These are phyloP conservation scores for Begonia masoniana DNA, from an alignment of 306 rosid species.

Conservation along the genomic window DNA sequence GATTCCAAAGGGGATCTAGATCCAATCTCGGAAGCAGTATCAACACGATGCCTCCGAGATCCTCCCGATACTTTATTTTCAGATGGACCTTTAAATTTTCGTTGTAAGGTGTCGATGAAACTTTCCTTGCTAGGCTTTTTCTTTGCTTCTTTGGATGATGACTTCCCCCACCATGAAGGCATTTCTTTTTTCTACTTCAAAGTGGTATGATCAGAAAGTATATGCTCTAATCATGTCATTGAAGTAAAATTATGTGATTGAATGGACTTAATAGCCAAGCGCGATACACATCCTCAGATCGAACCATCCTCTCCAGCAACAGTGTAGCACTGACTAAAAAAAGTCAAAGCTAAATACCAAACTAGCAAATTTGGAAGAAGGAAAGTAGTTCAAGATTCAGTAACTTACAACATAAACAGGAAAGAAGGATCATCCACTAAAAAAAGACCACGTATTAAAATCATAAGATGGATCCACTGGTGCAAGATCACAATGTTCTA, in stretches of 20 bases:
- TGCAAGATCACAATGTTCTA: too few species aligned
- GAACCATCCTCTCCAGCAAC: conserved; percentile 5
- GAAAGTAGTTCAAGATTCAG: too few species aligned
- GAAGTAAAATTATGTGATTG: conserved; percentile 3
- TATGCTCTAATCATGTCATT: conserved; percentile 4
- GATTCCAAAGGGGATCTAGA: conserved; percentile 59
- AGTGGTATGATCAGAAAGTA: background rate
- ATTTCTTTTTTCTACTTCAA: conserved; percentile 27
- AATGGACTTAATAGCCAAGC: background rate
- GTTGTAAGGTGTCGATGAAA: conserved; percentile 59
- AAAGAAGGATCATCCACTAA: too few species aligned
- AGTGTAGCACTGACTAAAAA: background rate
- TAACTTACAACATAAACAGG: too few species aligned
- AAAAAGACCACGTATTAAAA: too few species aligned
- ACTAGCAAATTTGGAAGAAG: too few species aligned
- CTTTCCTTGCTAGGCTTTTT: conserved; percentile 76
- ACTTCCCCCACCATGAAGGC: conserved; percentile 91
- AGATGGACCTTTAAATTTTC: conserved; percentile 59
- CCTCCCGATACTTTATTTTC: conserved; percentile 67
- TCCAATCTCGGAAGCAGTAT: conserved; percentile 77
- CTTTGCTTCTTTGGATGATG: conserved; percentile 78
- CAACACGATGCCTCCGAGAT: conserved; percentile 50
- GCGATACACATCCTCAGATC: background rate
- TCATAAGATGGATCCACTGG: too few species aligned
- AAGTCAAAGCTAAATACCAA: too few species aligned